phyloP scores from a whole-genome alignment of 345 rosid species.

The Citrus inodora region DNA sequence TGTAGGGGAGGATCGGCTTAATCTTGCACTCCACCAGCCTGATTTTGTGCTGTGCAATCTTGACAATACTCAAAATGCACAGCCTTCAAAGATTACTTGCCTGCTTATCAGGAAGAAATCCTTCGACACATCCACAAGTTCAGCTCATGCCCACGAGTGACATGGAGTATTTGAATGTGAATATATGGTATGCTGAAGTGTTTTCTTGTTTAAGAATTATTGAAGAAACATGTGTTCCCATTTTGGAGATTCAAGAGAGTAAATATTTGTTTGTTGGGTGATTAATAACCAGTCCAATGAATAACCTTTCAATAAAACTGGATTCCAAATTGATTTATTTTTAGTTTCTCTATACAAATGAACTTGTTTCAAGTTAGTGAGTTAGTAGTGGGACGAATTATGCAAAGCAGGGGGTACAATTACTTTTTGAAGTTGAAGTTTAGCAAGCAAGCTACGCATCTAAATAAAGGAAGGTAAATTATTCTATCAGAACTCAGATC shows the following conservation, averaged over 20 bases:
- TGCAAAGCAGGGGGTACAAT: not conserved
- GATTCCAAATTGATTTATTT: not conserved
- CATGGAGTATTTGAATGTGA: not conserved
- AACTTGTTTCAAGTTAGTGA: not conserved
- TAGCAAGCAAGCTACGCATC: not conserved
- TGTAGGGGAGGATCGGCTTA: constrained; percentile 43
- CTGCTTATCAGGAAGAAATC: constrained; percentile 65
- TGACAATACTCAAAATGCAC: constrained; percentile 35
- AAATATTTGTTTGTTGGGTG: constrained; percentile 1
- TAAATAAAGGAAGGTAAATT: not conserved
- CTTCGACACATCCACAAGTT: constrained; percentile 40
- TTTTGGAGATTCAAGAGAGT: constrained; percentile 3
- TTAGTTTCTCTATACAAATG: not conserved
- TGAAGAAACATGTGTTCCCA: constrained; percentile 13
- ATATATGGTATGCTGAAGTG: not conserved
- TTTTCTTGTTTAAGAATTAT: not conserved
- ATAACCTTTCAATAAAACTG: not conserved
- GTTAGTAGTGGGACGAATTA: not conserved
- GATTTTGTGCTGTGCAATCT: constrained; percentile 58
- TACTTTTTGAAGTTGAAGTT: too few relatives aligned
- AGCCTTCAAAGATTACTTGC: constrained; percentile 53
- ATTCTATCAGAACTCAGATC: not conserved
- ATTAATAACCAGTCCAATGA: not conserved
- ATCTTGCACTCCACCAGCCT: constrained; percentile 61
- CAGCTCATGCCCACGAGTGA: constrained; percentile 20